phyloP scores from a whole-genome alignment of 257 asterid genomes.

The Plantago major region DNA sequence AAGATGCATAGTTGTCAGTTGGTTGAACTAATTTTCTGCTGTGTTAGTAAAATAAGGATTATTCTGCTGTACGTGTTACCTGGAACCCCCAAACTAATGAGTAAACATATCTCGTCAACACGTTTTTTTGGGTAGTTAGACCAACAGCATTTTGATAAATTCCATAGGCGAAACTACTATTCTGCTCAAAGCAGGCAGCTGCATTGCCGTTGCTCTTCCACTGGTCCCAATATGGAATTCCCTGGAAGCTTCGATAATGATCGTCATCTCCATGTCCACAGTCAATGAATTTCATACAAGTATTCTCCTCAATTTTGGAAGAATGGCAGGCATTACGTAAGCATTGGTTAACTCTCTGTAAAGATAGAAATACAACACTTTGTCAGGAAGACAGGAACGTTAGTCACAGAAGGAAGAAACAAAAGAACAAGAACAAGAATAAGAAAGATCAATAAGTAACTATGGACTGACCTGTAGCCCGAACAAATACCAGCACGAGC shows the following conservation, averaged over 20 bases:
- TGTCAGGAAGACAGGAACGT: slow-evolving; percentile 4
- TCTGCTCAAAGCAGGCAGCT: slow-evolving; percentile 55
- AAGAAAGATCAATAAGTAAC: not conserved
- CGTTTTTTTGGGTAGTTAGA: slow-evolving; percentile 40
- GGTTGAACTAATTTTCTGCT: not conserved
- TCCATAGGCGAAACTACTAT: slow-evolving; percentile 51
- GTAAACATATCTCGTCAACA: slow-evolving; percentile 61
- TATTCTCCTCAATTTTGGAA: slow-evolving; percentile 16
- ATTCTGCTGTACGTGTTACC: slow-evolving; percentile 36
- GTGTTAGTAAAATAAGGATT: not conserved
- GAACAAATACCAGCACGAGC: slow-evolving; percentile 63
- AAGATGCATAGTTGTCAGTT: slow-evolving; percentile 10
- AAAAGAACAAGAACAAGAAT: not conserved
- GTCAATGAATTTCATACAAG: slow-evolving; percentile 58
- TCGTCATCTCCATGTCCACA: slow-evolving; percentile 52
- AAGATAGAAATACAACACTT: not conserved
- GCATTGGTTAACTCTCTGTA: slow-evolving; percentile 85
- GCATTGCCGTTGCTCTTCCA: slow-evolving; percentile 57
- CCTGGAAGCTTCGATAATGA: slow-evolving; percentile 3
- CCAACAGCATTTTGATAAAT: slow-evolving; percentile 58
- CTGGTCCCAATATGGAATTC: slow-evolving; percentile 31
- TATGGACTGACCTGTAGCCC: slow-evolving; percentile 45
- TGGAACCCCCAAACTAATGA: slow-evolving; percentile 97
- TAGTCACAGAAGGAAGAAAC: not conserved
- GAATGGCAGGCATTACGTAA: slow-evolving; percentile 59